Conservation (phyloP, 768 basidiomycete genomes). For the Kwoniella sp. region DNA sequence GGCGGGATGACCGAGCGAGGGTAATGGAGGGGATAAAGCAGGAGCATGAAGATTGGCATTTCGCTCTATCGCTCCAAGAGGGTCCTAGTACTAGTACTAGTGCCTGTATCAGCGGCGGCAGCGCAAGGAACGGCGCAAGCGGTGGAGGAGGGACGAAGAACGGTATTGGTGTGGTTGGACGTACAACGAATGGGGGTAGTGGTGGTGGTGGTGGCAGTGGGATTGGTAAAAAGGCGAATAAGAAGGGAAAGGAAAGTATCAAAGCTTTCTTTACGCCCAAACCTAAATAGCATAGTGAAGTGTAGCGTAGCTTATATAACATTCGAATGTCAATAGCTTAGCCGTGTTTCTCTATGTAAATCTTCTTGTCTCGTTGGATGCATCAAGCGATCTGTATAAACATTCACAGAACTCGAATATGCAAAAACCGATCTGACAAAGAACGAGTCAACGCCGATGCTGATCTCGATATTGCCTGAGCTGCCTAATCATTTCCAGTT, state of each 20-base stretch:
- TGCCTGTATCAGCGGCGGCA: neutral
- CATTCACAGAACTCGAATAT: too few species aligned
- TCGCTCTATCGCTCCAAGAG: conserved; percentile 74
- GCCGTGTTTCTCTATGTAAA: too few species aligned
- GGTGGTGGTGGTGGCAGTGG: conserved; percentile 36
- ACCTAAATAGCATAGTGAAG: conserved; percentile 2
- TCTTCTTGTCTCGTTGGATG: too few species aligned
- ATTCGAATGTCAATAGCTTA: too few species aligned
- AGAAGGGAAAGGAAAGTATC: conserved; percentile 45
- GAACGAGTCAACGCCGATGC: too few species aligned
- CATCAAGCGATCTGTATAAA: too few species aligned
- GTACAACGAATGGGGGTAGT: too few species aligned
- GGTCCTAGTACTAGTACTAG: conserved; percentile 23
- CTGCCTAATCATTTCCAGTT: too few species aligned
- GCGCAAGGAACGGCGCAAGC: neutral
- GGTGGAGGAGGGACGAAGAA: conserved; percentile 4
- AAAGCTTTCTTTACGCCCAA: conserved; percentile 52
- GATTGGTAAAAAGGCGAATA: conserved; percentile 45
- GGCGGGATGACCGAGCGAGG: conserved; percentile 4
- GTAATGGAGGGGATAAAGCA: conserved; percentile 44
- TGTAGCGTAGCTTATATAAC: too few species aligned
- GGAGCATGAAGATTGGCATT: conserved; percentile 89
- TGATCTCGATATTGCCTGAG: too few species aligned
- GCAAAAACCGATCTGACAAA: too few species aligned
- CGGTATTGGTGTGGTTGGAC: conserved; percentile 6